Conservation (phyloP, 129 eudicot genomes). For the Rutidosis leptorrhynchoides region DNA sequence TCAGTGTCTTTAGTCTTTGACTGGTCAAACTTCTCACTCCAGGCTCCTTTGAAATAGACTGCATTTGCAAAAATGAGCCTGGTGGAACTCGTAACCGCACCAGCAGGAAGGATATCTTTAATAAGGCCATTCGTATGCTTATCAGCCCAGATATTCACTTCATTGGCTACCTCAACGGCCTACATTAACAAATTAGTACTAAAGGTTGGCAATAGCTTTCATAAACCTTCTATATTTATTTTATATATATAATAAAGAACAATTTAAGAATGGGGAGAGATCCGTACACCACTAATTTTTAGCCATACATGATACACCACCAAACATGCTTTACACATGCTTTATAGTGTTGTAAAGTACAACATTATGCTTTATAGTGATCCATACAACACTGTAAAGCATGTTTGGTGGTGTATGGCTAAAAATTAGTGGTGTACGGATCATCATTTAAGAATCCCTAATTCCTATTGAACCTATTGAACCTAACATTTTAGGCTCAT, state of each 20-base stretch:
- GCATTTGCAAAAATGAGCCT: constrained; percentile 39
- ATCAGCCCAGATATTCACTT: constrained; percentile 39
- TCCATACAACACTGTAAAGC: too few species aligned
- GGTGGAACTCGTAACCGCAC: constrained; percentile 1
- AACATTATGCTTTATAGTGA: too few species aligned
- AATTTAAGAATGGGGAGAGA: too few species aligned
- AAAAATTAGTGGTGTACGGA: too few species aligned
- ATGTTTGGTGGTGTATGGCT: too few species aligned
- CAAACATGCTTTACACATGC: too few species aligned
- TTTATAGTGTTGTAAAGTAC: too few species aligned
- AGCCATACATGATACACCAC: too few species aligned
- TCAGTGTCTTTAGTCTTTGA: constrained; percentile 25
- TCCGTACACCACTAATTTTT: too few species aligned
- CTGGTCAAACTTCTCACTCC: constrained; percentile 33
- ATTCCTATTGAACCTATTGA: too few species aligned
- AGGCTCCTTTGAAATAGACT: constrained; percentile 49
- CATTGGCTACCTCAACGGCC: constrained; percentile 31
- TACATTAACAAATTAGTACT: constrained; percentile 16
- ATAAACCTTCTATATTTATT: too few species aligned
- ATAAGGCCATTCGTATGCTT: constrained; percentile 34
- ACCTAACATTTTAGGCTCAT: neutral
- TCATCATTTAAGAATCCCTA: too few species aligned
- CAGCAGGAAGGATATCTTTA: constrained; percentile 29
- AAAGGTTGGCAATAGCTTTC: neutral
- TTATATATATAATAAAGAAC: neutral